Evolutionary conservation across 2,329 filamentous ascomycete genomes (phyloP).

Genomic region (Amauroascus verrucosus): DNA sequence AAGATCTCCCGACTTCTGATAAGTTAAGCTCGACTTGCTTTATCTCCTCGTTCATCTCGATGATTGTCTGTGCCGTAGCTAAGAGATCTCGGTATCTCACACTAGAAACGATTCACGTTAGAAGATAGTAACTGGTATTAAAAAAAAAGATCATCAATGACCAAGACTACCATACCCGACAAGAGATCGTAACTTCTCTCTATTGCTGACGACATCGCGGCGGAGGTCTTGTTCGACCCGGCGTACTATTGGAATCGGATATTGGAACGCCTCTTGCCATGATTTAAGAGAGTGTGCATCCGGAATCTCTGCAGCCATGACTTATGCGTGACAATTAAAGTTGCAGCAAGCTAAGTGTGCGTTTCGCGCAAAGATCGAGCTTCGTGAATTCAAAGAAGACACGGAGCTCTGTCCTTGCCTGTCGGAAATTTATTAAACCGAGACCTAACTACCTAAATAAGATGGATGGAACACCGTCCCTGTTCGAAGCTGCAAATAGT

Average conservation of each 20-base stretch:
- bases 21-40: conserved; percentile 61
- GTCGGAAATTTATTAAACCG: background rate
- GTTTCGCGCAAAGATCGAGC: background rate
- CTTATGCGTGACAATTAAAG: background rate
- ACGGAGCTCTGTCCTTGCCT: background rate
- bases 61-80: conserved; percentile 86
- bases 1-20: conserved; percentile 61
- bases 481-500: no score
- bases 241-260: conserved; percentile 52
- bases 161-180: conserved; percentile 46
- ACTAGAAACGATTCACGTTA: conserved; percentile 27
- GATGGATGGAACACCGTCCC: no score
- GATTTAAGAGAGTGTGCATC: conserved; percentile 47
- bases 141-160: background rate
- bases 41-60: conserved; percentile 75
- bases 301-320: conserved; percentile 45
- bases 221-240: conserved; percentile 56
- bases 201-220: conserved; percentile 51
- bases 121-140: background rate
- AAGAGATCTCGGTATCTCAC: conserved; percentile 77
- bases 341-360: background rate
- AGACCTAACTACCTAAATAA: background rate
- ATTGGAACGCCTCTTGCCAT: conserved; percentile 60
- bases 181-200: conserved; percentile 54
- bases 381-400: background rate